A percentile compares a stretch with the other conserved stretches of the same genome.
Evolutionary conservation across 2,329 filamentous ascomycete genomes (phyloP).

Genomic region (Clonostachys rhizophaga): DNA sequence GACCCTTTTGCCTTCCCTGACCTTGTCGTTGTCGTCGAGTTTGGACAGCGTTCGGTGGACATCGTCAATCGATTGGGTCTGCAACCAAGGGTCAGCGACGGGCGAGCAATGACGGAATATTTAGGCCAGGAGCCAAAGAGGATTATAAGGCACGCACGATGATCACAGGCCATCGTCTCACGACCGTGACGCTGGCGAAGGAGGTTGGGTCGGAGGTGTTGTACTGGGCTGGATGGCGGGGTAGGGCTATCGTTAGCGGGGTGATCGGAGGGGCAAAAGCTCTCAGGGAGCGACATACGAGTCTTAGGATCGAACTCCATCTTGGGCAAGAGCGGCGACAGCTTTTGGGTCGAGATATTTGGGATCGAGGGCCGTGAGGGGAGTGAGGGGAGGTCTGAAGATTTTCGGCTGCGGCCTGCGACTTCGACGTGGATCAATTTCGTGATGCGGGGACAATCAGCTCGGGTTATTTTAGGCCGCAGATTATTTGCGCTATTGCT

Average conservation of each 20-base stretch:
- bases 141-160: slow-evolving; percentile 52
- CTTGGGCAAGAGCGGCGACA: slow-evolving; percentile 2
- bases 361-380: too few species aligned
- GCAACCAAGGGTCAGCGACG: neutral
- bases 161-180: slow-evolving; percentile 90
- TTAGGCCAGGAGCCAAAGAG: too few species aligned
- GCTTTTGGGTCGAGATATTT: too few species aligned
- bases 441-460: too few species aligned
- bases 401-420: too few species aligned
- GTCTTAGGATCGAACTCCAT: slow-evolving; percentile 77
- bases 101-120: neutral
- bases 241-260: neutral
- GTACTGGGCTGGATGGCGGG: slow-evolving; percentile 40
- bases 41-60: slow-evolving; percentile 70
- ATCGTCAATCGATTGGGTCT: slow-evolving; percentile 94
- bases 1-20: slow-evolving; percentile 80
- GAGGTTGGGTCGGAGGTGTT: slow-evolving; percentile 77
- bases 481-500: too few species aligned
- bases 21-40: slow-evolving; percentile 57
- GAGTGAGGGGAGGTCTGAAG: too few species aligned
- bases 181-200: slow-evolving; percentile 81
- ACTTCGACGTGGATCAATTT: too few species aligned
- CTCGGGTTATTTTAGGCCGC: too few species aligned
- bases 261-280: neutral
- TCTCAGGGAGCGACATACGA: slow-evolving; percentile 42